Evolutionary conservation across 768 basidiomycete genomes (phyloP), one percentile per base, ranked within the genome.

Genomic region (Amanita molliuscula): DNA sequence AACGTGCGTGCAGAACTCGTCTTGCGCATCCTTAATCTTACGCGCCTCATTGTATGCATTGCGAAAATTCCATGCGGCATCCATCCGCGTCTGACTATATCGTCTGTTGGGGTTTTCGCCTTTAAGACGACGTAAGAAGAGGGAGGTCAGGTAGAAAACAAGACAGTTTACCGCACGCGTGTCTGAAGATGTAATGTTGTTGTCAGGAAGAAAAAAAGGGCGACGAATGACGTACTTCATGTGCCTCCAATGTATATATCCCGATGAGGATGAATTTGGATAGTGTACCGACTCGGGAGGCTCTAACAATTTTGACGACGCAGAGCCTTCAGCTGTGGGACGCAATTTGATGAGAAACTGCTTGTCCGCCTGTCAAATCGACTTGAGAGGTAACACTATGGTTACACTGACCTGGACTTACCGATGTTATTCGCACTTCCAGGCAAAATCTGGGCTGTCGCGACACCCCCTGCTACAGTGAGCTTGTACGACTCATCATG

Each of bases 271-370:
- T 0, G 70, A 55, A 33, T 64, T 63, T 45, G 64, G 55, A 56
- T 77, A 67, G 47, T 82, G 58, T 2, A 68, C 55, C 0, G 72
- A 66, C 53, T 74, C 78, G 0, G 89, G 88, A 0, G 86, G 81
- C 45, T 93, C 89, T 13, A 92, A 68, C 3, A 88, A 70, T 68
- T 82, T 76, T 0, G 82, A 77, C 13, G 75, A 76, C 0, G 82
- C 74, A 0, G 83, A 82, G n/a, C 79, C 74, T 58, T 86, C 86
- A 0, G 66, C 56, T 0, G 87, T 90, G n/a, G 72, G 69, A 21
- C 89, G 73, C 3, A 85, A 61, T 60, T 91, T 91, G 59, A 90
- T 85, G 3, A 79, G 68, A 59, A 86, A 88, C n/a, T 0, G 84
- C 83, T 57, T 88, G 86, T 16, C 88, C 88, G 38, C 84, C 85